These are phyloP conservation scores for Meredithiella fracta DNA, from an alignment of 2,329 filamentous ascomycete genomes.

Conservation along the genomic window DNA sequence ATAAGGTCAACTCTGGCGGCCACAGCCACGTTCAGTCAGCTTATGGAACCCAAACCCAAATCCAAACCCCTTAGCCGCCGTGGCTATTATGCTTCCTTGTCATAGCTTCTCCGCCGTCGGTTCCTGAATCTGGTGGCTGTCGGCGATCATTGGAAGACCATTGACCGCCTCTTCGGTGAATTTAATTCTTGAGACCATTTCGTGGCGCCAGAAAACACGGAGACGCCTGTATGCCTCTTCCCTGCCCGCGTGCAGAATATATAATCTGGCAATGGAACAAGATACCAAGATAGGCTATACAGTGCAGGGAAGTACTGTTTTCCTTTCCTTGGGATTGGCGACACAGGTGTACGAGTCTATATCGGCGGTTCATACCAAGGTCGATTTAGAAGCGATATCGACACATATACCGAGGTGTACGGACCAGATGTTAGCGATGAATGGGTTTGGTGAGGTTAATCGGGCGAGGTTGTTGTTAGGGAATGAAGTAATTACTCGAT, in stretches of 20 bases:
- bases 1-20: too few relatives aligned
- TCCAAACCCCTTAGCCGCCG: background rate
- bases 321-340: too few relatives aligned
- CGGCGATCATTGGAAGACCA: background rate
- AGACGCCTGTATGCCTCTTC: background rate
- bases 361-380: too few relatives aligned
- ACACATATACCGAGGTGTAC: too few relatives aligned
- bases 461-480: background rate
- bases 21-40: too few relatives aligned
- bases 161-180: slow-evolving; percentile 1
- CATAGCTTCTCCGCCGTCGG: background rate
- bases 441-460: background rate
- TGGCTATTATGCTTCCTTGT: background rate
- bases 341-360: too few relatives aligned
- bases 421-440: background rate
- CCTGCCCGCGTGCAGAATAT: background rate
- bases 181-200: background rate
- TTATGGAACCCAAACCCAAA: background rate
- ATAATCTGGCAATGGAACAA: background rate
- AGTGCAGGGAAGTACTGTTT: too few relatives aligned
- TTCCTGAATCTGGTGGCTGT: background rate
- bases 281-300: too few relatives aligned
- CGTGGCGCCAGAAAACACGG: background rate
- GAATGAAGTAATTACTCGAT: background rate
- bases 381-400: too few relatives aligned